Percentiles rank a stretch among this genome's conserved stretches.
These are phyloP conservation scores for Saksenaea vasiformis DNA, from an alignment of 371 early-diverging fungal species.

Conservation along the genomic window DNA sequence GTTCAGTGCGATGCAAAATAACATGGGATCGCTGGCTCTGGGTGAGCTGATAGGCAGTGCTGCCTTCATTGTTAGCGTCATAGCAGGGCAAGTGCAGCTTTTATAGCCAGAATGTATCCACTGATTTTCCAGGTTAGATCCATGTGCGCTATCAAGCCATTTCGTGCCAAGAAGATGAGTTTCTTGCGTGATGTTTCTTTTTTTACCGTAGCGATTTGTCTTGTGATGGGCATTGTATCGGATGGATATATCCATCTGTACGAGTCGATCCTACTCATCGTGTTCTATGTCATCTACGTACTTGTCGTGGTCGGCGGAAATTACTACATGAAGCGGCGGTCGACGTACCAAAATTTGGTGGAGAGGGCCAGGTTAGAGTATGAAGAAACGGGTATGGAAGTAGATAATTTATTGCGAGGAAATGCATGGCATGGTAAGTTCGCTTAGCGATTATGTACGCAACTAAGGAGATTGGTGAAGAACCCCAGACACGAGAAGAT, in stretches of 20 bases:
- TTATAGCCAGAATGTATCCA: background rate
- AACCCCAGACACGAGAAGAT: conserved; percentile 25
- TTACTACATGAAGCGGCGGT: conserved; percentile 44
- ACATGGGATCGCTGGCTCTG: conserved; percentile 75
- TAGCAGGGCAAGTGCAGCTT: conserved; percentile 51
- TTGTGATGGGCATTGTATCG: conserved; percentile 57
- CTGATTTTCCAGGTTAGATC: conserved; percentile 37
- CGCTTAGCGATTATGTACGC: background rate
- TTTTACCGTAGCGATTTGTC: conserved; percentile 65
- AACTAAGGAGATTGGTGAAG: conserved; percentile 6
- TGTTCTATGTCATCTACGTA: conserved; percentile 62
- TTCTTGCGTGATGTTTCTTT: conserved; percentile 76
- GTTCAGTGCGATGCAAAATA: conserved; percentile 74
- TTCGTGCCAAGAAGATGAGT: conserved; percentile 61
- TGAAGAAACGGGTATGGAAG: conserved; percentile 44
- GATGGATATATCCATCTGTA: conserved; percentile 63
- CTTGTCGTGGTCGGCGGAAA: conserved; percentile 60
- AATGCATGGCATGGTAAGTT: conserved; percentile 32
- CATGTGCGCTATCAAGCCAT: conserved; percentile 71
- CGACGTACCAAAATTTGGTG: conserved; percentile 38
- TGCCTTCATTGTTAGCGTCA: conserved; percentile 73
- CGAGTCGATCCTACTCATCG: conserved; percentile 57
- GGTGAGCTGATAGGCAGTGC: conserved; percentile 85
- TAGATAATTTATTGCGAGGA: conserved; percentile 40
- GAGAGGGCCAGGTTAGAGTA: conserved; percentile 49